phyloP scores from a whole-genome alignment of 805 yeast genomes.

The Jamesozyma spencerorum region DNA sequence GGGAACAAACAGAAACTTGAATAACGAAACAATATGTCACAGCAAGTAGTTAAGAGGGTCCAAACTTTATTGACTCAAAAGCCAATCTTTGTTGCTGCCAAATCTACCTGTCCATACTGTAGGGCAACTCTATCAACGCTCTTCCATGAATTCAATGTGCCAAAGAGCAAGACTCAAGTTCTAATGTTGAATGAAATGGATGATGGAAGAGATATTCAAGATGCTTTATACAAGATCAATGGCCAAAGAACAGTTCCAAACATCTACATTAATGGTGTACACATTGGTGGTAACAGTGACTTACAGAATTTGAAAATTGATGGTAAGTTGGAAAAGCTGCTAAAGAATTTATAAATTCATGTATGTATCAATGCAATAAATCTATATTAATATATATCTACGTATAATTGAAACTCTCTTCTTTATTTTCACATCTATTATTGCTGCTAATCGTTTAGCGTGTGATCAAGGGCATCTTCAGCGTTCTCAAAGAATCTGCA shows the following conservation, averaged over 20 bases:
- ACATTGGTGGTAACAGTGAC: slow-evolving; percentile 92
- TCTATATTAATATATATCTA: too few relatives aligned
- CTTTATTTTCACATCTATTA: neutral
- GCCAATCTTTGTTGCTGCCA: slow-evolving; percentile 73
- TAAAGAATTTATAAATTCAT: slow-evolving; percentile 10
- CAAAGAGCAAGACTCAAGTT: slow-evolving; percentile 31
- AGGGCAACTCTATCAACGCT: slow-evolving; percentile 36
- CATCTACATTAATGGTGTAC: slow-evolving; percentile 81
- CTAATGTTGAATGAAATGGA: slow-evolving; percentile 40
- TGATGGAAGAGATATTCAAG: slow-evolving; percentile 80
- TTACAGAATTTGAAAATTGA: slow-evolving; percentile 58
- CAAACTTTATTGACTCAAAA: slow-evolving; percentile 54
- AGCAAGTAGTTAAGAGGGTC: slow-evolving; percentile 48
- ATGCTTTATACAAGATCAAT: slow-evolving; percentile 62
- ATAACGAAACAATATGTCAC: slow-evolving; percentile 34
- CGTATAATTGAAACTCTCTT: too few relatives aligned
- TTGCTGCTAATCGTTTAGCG: too few relatives aligned
- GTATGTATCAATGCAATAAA: too few relatives aligned
- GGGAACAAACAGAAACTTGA: too few relatives aligned
- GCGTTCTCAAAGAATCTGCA: slow-evolving; percentile 17
- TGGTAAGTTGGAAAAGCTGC: slow-evolving; percentile 46
- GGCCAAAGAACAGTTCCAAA: slow-evolving; percentile 94
- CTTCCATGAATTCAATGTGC: slow-evolving; percentile 35
- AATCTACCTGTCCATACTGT: slow-evolving; percentile 65
- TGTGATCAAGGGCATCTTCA: slow-evolving; percentile 11